These are phyloP conservation scores for Fusarium lateritium DNA, from an alignment of 2,329 filamentous ascomycete genomes.

Conservation along the genomic window DNA sequence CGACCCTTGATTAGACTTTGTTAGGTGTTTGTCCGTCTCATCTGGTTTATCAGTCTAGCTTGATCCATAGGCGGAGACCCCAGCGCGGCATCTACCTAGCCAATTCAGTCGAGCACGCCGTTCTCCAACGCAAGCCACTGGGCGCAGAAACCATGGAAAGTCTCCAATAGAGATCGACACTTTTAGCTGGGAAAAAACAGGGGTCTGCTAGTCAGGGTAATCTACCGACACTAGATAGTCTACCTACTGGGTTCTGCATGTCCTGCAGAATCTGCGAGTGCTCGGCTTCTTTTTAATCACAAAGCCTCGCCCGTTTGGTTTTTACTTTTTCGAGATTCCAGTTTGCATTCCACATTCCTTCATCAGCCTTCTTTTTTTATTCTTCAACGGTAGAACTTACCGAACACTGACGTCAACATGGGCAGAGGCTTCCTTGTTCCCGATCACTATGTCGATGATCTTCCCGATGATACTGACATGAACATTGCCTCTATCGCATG, in stretches of 20 bases:
- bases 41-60: no score
- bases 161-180: conserved; percentile 16
- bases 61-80: neutral
- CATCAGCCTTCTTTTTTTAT: neutral
- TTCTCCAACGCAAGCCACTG: conserved; percentile 1
- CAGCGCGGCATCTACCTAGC: neutral
- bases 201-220: conserved; percentile 10
- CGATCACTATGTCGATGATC: conserved; percentile 34
- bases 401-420: conserved; percentile 29
- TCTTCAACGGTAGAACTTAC: neutral
- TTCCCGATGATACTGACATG: conserved; percentile 45
- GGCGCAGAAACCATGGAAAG: neutral
- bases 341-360: conserved; percentile 13
- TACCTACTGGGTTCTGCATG: conserved; percentile 14
- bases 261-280: conserved; percentile 5
- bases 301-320: neutral
- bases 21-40: conserved; percentile 6
- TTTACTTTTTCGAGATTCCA: neutral
- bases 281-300: conserved; percentile 15
- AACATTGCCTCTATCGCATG: conserved; percentile 50
- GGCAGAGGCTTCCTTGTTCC: conserved; percentile 45
- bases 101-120: neutral
- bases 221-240: conserved; percentile 4
- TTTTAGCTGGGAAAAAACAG: conserved; percentile 10
- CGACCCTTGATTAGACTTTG: conserved; percentile 8